Percentiles rank a stretch among this genome's conserved stretches.
These are phyloP conservation scores for Monosporascus ibericus DNA, from an alignment of 2,329 filamentous ascomycete species.

Conservation along the genomic window DNA sequence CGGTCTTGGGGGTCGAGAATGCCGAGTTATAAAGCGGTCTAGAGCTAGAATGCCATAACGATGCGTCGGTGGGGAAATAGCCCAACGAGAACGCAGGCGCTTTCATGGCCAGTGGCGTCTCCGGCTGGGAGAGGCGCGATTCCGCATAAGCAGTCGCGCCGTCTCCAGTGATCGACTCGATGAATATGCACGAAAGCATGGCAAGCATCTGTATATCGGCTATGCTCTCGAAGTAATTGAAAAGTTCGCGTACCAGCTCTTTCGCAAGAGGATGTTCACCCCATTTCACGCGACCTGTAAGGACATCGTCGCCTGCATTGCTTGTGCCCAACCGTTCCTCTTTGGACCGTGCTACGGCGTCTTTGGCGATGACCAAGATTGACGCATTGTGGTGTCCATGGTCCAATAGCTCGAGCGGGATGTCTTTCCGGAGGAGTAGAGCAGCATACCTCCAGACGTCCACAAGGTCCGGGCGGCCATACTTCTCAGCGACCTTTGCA, in stretches of 20 bases:
- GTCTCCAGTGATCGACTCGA: slow-evolving; percentile 51
- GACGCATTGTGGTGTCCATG: slow-evolving; percentile 50
- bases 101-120: slow-evolving; percentile 59
- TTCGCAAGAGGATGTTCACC: slow-evolving; percentile 58
- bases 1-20: slow-evolving; percentile 50
- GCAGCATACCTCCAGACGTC: slow-evolving; percentile 80
- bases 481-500: slow-evolving; percentile 65
- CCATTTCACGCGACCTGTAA: slow-evolving; percentile 62
- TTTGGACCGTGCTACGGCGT: slow-evolving; percentile 43
- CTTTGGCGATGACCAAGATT: slow-evolving; percentile 62
- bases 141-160: slow-evolving; percentile 49
- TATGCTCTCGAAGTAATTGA: slow-evolving; percentile 55
- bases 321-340: slow-evolving; percentile 10
- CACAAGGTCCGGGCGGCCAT: slow-evolving; percentile 65
- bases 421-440: slow-evolving; percentile 69
- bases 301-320: slow-evolving; percentile 15
- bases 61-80: slow-evolving; percentile 56
- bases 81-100: slow-evolving; percentile 61
- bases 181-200: slow-evolving; percentile 66
- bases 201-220: slow-evolving; percentile 66
- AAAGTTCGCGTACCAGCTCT: slow-evolving; percentile 56
- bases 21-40: slow-evolving; percentile 44
- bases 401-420: slow-evolving; percentile 61
- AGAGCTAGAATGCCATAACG: slow-evolving; percentile 37
- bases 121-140: slow-evolving; percentile 48